Evolutionary conservation across 1,284 basidiomycete genomes (phyloP).

Genomic region (Garcileccinum viscosum): DNA sequence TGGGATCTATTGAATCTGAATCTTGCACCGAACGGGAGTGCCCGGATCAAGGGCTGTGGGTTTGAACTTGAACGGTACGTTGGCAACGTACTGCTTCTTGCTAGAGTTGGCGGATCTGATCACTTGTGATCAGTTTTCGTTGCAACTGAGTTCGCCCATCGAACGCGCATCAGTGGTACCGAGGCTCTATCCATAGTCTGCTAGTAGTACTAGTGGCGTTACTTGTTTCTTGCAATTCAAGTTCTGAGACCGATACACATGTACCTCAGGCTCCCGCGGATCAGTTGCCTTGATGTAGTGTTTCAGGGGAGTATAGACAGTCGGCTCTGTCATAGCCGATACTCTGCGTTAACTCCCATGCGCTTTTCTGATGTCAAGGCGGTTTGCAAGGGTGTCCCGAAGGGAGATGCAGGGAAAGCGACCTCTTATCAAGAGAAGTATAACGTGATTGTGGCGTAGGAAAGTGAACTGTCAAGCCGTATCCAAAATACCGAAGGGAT

Average conservation of each 20-base stretch:
- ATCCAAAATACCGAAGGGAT: not conserved
- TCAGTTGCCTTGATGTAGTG: not conserved
- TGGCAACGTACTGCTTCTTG: not conserved
- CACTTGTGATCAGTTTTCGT: too few relatives aligned
- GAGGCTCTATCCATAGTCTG: too few relatives aligned
- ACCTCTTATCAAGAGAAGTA: not conserved
- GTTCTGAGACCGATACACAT: not conserved
- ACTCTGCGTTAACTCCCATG: not conserved
- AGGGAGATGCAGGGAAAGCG: not conserved
- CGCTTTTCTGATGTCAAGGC: not conserved
- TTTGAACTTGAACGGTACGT: too few relatives aligned
- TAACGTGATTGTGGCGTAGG: not conserved
- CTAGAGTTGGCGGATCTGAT: not conserved
- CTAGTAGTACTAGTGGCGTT: too few relatives aligned
- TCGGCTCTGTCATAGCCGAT: not conserved
- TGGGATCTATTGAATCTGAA: not conserved
- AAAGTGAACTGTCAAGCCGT: too few relatives aligned
- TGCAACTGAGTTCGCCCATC: too few relatives aligned
- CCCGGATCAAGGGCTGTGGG: too few relatives aligned
- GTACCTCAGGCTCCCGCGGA: too few relatives aligned
- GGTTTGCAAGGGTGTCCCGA: not conserved
- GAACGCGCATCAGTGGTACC: too few relatives aligned
- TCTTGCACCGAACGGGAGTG: not conserved
- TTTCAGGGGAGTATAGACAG: not conserved
- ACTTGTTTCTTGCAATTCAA: not conserved